phyloP scores from a whole-genome alignment of 169 alveolate species.

The Eimeria nieschulzi region DNA sequence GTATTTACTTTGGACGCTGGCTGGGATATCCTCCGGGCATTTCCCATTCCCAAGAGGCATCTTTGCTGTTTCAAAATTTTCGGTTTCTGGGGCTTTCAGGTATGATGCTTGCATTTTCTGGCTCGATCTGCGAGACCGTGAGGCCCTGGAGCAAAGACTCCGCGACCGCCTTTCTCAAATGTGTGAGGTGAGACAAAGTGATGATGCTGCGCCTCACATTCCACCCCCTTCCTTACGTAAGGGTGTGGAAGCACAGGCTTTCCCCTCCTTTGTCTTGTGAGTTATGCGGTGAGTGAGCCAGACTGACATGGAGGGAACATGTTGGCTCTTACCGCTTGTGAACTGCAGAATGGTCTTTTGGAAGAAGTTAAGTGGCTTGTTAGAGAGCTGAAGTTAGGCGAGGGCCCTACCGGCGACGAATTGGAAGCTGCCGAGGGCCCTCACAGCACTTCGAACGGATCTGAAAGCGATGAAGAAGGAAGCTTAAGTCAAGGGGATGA shows the following conservation, averaged over 20 bases:
- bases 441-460: neutral
- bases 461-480: neutral
- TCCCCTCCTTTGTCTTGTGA: neutral
- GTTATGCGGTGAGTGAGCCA: neutral
- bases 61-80: no score
- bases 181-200: conserved; percentile 23
- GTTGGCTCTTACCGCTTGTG: neutral
- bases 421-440: neutral
- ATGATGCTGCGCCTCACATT: no score
- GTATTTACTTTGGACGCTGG: no score
- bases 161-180: conserved; percentile 9
- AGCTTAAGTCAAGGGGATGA: neutral
- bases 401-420: neutral
- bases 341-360: conserved; percentile 6
- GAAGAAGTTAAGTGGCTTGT: conserved; percentile 36
- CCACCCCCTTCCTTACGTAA: no score
- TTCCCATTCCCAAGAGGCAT: no score
- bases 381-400: conserved; percentile 4
- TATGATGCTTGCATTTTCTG: conserved; percentile 68
- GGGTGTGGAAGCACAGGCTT: no score
- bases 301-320: neutral
- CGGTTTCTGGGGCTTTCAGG: conserved; percentile 8
- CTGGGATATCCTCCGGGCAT: no score
- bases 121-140: conserved; percentile 60
- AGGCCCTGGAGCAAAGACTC: conserved; percentile 3